A percentile compares a stretch with the other conserved stretches of the same genome.
These are phyloP conservation scores for Pseudozyma sp. DNA, from an alignment of 1,284 basidiomycete genomes.

Conservation along the genomic window DNA sequence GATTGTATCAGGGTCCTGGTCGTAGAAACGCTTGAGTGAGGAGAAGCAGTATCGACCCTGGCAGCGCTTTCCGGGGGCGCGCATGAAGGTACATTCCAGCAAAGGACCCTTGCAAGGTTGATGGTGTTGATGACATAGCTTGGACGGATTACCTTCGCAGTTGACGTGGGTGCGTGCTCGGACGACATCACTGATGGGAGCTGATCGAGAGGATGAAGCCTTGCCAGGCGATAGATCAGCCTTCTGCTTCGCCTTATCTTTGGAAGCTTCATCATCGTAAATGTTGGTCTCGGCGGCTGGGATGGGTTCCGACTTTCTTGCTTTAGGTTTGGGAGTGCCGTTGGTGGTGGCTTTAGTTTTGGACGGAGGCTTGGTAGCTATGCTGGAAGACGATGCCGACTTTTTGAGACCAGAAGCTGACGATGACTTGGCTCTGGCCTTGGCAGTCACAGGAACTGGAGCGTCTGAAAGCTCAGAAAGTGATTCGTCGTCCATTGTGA, in stretches of 20 bases:
- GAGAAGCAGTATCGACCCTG: constrained; percentile 43
- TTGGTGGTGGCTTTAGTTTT: constrained; percentile 14
- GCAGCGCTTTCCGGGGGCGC: constrained; percentile 43
- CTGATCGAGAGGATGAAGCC: constrained; percentile 12
- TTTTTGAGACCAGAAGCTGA: constrained; percentile 8
- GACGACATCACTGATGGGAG: constrained; percentile 26
- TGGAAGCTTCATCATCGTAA: background rate
- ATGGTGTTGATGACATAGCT: constrained; percentile 48
- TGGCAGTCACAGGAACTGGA: background rate
- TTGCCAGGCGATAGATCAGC: constrained; percentile 1
- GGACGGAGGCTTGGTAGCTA: constrained; percentile 3
- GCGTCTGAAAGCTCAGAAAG: constrained; percentile 45
- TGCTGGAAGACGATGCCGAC: constrained; percentile 24
- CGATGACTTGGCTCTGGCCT: constrained; percentile 4
- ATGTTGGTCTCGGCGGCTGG: constrained; percentile 1
- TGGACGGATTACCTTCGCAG: constrained; percentile 12
- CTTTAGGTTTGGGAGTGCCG: constrained; percentile 14
- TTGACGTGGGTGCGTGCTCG: constrained; percentile 45
- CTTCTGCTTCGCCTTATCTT: constrained; percentile 19
- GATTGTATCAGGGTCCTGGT: constrained; percentile 40
- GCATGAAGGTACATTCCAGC: constrained; percentile 50
- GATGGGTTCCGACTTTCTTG: constrained; percentile 31
- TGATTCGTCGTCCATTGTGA: constrained; percentile 33
- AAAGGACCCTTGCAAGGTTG: constrained; percentile 39
- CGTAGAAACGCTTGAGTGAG: constrained; percentile 41